A percentile compares a stretch with the other conserved stretches of the same genome.
phyloP scores from a whole-genome alignment of 192 early-diverging fungal species.

The Podila horticola region DNA sequence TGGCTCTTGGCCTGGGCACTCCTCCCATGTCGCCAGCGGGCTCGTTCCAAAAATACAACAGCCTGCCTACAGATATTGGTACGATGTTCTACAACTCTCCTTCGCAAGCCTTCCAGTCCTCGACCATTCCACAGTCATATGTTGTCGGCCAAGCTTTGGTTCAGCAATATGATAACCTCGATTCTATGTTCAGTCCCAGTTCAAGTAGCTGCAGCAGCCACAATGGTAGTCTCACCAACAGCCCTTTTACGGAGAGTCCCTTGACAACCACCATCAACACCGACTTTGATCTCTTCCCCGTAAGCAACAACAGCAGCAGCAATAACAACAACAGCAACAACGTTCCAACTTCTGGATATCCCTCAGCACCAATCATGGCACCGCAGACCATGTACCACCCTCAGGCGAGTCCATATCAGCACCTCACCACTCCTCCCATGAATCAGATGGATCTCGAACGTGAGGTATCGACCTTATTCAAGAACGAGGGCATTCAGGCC shows the following conservation, averaged over 20 bases:
- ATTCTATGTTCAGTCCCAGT: constrained; percentile 49
- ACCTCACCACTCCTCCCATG: constrained; percentile 37
- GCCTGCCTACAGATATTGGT: constrained; percentile 15
- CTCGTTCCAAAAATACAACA: constrained; percentile 30
- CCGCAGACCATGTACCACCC: constrained; percentile 11
- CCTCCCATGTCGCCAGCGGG: constrained; percentile 42
- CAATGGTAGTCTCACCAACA: constrained; percentile 38
- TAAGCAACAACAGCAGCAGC: background rate
- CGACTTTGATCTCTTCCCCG: constrained; percentile 46
- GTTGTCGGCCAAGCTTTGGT: constrained; percentile 21
- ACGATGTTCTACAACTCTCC: constrained; percentile 27
- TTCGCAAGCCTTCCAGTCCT: constrained; percentile 22
- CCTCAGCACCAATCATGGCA: constrained; percentile 31
- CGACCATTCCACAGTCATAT: constrained; percentile 18
- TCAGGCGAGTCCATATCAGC: constrained; percentile 7
- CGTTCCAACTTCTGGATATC: background rate
- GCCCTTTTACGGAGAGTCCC: constrained; percentile 36
- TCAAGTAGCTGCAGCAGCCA: constrained; percentile 24
- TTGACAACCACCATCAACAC: constrained; percentile 18
- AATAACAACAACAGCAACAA: background rate
- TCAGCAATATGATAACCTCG: constrained; percentile 48
- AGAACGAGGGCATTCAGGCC: constrained; percentile 4
- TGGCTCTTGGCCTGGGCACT: constrained; percentile 36
- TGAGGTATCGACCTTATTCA: constrained; percentile 26
- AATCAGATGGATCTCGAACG: constrained; percentile 28